These are phyloP conservation scores for Sporodiniella umbellata DNA, from an alignment of 371 early-diverging fungal genomes.

Conservation along the genomic window DNA sequence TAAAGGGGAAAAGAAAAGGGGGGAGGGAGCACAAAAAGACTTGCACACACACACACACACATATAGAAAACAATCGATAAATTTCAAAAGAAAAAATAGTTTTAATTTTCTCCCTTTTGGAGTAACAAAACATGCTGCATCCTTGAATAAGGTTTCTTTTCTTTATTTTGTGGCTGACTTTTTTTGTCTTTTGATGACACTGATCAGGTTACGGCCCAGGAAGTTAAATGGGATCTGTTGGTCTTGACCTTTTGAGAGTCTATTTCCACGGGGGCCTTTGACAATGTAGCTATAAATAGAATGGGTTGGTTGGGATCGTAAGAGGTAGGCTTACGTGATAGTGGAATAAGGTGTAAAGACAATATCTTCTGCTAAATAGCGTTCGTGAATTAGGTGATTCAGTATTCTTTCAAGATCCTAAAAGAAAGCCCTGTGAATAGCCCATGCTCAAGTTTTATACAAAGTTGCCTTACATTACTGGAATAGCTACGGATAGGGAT, in stretches of 20 bases:
- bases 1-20: neutral
- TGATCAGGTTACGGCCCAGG: no score
- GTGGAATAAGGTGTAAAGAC: constrained; percentile 18
- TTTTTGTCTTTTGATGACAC: no score
- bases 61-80: no score
- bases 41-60: no score
- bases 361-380: constrained; percentile 16
- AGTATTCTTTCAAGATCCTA: constrained; percentile 24
- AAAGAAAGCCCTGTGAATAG: no score
- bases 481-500: constrained; percentile 31
- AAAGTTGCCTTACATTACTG: constrained; percentile 17
- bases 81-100: no score
- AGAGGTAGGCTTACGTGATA: constrained; percentile 12
- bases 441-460: neutral
- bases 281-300: no score
- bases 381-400: constrained; percentile 4
- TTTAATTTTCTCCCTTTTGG: neutral
- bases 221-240: neutral
- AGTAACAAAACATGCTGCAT: no score
- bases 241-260: no score
- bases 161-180: neutral
- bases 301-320: no score
- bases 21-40: no score
- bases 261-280: neutral
- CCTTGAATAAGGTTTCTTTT: no score